These are phyloP conservation scores for Mycena sanguinolenta DNA, from an alignment of 768 basidiomycete genomes.

Conservation along the genomic window DNA sequence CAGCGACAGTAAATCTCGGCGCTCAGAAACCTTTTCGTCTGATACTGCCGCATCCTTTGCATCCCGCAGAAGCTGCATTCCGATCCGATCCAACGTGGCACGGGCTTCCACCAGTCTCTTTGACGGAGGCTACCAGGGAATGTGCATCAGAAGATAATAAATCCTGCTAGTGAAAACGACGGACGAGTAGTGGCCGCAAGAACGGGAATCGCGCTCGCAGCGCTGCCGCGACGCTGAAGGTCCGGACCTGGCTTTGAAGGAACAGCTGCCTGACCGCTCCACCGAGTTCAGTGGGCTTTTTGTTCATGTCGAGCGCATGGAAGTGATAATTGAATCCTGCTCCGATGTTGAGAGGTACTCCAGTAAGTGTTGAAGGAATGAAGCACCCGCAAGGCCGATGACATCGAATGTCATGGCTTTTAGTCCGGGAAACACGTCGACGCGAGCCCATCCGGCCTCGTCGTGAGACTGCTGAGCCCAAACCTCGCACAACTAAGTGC, in stretches of 20 bases:
- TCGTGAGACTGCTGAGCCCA: slow-evolving; percentile 4
- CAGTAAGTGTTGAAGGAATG: not conserved
- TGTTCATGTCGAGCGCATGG: not conserved
- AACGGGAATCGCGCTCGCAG: slow-evolving; percentile 12
- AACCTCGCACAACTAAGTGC: slow-evolving; percentile 14
- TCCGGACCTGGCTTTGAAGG: not conserved
- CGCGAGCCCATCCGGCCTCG: slow-evolving; percentile 9
- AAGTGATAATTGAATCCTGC: slow-evolving; percentile 24
- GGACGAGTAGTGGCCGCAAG: slow-evolving; percentile 2
- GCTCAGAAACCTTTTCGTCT: slow-evolving; percentile 34
- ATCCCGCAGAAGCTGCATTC: slow-evolving; percentile 50
- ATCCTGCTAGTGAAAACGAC: not conserved
- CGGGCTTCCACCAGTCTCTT: slow-evolving; percentile 30
- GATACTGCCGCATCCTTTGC: slow-evolving; percentile 47
- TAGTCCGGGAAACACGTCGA: slow-evolving; percentile 64
- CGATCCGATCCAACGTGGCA: slow-evolving; percentile 51
- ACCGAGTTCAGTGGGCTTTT: slow-evolving; percentile 2
- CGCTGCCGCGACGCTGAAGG: not conserved
- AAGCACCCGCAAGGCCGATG: slow-evolving; percentile 28
- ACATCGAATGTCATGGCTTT: slow-evolving; percentile 62
- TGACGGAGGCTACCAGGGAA: not conserved
- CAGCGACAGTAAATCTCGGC: slow-evolving; percentile 62
- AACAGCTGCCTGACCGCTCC: slow-evolving; percentile 4
- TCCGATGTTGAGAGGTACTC: no score
- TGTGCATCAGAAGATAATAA: not conserved